These are phyloP conservation scores for Salvia hispanica DNA, from an alignment of 257 asterid genomes.

Conservation along the genomic window DNA sequence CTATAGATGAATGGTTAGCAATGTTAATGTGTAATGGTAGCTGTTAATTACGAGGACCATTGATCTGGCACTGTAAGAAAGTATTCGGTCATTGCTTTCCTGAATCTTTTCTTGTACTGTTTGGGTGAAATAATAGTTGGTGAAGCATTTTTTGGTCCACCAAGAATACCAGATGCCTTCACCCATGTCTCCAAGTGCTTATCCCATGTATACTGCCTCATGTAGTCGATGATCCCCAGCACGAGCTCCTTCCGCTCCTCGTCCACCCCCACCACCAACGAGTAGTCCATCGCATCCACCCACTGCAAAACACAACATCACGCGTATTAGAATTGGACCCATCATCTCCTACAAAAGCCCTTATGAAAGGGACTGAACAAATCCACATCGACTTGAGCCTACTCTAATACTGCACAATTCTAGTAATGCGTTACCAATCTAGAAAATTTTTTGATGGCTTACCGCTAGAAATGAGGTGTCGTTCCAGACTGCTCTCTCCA, in stretches of 20 bases:
- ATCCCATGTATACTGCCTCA: slow-evolving; percentile 99
- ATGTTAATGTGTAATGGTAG: not conserved
- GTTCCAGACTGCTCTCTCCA: slow-evolving; percentile 97
- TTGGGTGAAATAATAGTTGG: slow-evolving; percentile 87
- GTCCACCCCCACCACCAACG: slow-evolving; percentile 90
- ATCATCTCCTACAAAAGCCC: too few species aligned
- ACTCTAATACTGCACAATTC: too few species aligned
- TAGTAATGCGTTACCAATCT: not conserved
- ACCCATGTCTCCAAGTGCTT: slow-evolving; percentile 98
- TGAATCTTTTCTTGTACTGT: slow-evolving; percentile 93
- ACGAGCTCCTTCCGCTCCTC: slow-evolving; percentile 85
- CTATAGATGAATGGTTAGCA: too few species aligned
- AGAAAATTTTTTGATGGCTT: slow-evolving; percentile 23
- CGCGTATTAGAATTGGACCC: too few species aligned
- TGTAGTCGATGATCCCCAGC: slow-evolving; percentile 86
- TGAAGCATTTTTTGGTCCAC: slow-evolving; percentile 85
- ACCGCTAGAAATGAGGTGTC: slow-evolving; percentile 93
- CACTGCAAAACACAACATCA: slow-evolving; percentile 47
- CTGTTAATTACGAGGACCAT: slow-evolving; percentile 53
- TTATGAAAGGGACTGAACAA: too few species aligned
- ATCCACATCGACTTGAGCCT: too few species aligned
- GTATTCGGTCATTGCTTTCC: slow-evolving; percentile 91
- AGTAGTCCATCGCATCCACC: slow-evolving; percentile 94
- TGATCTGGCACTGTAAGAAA: slow-evolving; percentile 94
- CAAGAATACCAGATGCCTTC: slow-evolving; percentile 86